These are phyloP conservation scores for Tetrahymena malaccensis DNA, from an alignment of 73 alveolate species.

Conservation along the genomic window DNA sequence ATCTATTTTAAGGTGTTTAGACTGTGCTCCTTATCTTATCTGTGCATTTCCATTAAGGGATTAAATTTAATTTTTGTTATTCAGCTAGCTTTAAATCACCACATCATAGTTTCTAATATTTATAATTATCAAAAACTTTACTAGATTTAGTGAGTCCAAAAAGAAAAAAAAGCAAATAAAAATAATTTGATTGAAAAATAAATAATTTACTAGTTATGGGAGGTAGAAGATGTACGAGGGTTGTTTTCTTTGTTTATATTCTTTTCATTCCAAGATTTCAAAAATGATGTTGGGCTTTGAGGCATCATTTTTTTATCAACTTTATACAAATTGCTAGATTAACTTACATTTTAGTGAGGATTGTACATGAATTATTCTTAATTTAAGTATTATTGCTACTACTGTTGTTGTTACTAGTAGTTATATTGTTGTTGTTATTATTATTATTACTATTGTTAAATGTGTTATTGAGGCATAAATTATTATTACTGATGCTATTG, in stretches of 20 bases:
- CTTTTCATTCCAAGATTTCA: constrained; percentile 15
- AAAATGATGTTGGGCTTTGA: constrained; percentile 26
- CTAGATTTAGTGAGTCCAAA: neutral
- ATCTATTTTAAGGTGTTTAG: neutral
- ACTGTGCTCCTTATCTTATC: neutral
- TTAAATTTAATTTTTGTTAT: neutral
- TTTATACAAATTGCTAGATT: neutral
- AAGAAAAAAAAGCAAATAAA: neutral
- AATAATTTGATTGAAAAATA: neutral
- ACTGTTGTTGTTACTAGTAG: neutral
- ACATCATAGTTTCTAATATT: neutral
- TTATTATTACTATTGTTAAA: neutral
- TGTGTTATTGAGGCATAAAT: neutral
- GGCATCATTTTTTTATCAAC: constrained; percentile 40
- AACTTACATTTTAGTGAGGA: constrained; percentile 15
- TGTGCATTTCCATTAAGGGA: neutral
- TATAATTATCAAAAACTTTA: neutral
- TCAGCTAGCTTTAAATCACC: neutral
- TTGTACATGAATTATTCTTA: neutral
- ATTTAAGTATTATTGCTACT: neutral
- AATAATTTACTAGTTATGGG: neutral
- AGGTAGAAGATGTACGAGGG: neutral
- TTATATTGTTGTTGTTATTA: neutral
- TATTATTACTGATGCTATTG: neutral
- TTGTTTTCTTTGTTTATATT: neutral